phyloP scores from a whole-genome alignment of 495 filamentous ascomycete genomes.

The Penicillium egyptiacum region DNA sequence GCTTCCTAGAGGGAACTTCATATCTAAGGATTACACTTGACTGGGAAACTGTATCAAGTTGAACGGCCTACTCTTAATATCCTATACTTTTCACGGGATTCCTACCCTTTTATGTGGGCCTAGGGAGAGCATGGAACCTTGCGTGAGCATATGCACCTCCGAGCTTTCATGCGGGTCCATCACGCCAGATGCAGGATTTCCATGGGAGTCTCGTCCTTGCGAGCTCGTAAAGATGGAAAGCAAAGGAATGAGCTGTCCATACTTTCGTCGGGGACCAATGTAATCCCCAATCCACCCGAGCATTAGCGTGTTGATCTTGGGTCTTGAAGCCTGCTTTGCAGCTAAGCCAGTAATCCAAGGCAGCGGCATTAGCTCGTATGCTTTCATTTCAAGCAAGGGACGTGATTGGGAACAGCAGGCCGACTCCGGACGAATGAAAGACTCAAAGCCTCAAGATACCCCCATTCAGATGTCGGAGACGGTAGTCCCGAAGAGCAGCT shows the following conservation, averaged over 20 bases:
- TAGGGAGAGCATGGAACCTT: not conserved
- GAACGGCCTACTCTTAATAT: not conserved
- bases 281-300: constrained; percentile 9
- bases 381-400: constrained; percentile 2
- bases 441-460: constrained; percentile 1
- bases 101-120: not conserved
- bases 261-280: constrained; percentile 3
- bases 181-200: not conserved
- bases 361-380: not conserved
- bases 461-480: constrained; percentile 6
- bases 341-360: constrained; percentile 12
- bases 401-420: not conserved
- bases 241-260: not conserved
- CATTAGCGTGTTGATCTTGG: constrained; percentile 7
- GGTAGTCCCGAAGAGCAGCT: constrained; percentile 10
- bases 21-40: not conserved
- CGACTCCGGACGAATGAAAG: constrained; percentile 2
- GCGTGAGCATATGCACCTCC: constrained; percentile 1
- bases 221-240: constrained; percentile 2
- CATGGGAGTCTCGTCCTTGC: not conserved
- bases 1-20: constrained; percentile 12
- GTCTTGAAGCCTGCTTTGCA: constrained; percentile 12
- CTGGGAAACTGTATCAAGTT: not conserved
- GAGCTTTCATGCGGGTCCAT: not conserved
- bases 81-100: not conserved